Evolutionary conservation across 805 yeast genomes (phyloP), one percentile per base, ranked within the genome.

Genomic region (Hanseniaspora singularis): DNA sequence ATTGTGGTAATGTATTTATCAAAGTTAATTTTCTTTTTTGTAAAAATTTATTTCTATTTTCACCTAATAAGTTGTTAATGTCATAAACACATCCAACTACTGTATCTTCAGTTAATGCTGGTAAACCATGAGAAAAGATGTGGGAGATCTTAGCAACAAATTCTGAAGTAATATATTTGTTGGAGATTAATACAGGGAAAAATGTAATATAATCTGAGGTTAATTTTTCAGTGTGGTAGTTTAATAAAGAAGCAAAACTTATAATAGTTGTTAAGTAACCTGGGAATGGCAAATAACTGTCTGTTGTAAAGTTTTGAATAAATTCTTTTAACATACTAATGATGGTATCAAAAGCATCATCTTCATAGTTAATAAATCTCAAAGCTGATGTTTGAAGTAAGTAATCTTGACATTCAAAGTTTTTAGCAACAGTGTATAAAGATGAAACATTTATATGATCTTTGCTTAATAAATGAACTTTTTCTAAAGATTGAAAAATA

Each of bases 1-100:
- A 24, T n/a, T 24, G 32, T 9, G 16, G 19, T 3, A 30, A 26
- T 14, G 41, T 8, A 12, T 32, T 44, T 22, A 37, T 40, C 12
- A 46, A 23, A 2, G 45, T 41, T 22, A 36, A 24, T 15, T 47
- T 47, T 37, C 50, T 47, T 24, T 47, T 37, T 15, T 40, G 39
- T 22, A 47, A 37, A 20, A 26, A 40, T n/a, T 36, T 37, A 2
- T 28, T 26, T 39, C 45, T 39, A 14, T 72, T 78, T 45, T 69
- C 73, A 43, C 79, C 73, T 27, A 89, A 64, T 50, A 82, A 61
- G 58, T 92, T 92, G 16, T 83, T 76, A 52, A 89, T 69, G 0
- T 94, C 78, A 63, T 92, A 92, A 43, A 92, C 77, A 1, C 89
- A 74, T 7, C 95, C 79, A 8, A 87, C 83, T 19, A 82, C 78